A percentile compares a stretch with the other conserved stretches of the same genome.
These are phyloP conservation scores for Pleurozium schreberi DNA, from an alignment of 225 moss, liverwort and hornwort species.

Conservation along the genomic window DNA sequence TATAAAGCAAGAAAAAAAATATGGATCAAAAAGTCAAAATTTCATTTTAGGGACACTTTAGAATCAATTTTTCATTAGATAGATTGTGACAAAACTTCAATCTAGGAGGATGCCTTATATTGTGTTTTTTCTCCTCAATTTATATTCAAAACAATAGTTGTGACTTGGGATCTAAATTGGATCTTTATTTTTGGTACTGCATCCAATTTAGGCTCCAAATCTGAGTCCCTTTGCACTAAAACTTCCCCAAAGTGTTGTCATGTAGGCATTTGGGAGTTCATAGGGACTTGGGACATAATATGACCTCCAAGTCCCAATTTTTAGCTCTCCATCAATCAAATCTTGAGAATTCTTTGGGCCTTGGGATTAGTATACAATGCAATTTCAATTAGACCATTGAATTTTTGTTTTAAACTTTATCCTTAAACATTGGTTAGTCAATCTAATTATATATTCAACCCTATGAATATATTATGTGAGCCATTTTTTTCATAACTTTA, in stretches of 20 bases:
- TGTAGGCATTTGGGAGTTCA: accelerated
- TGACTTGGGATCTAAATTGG: accelerated
- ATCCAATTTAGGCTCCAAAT: too few relatives aligned
- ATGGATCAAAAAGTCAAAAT: too few relatives aligned
- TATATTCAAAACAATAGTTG: too few relatives aligned
- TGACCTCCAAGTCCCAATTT: accelerated
- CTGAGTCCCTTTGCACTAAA: accelerated
- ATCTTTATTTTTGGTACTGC: too few relatives aligned
- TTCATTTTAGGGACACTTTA: accelerated
- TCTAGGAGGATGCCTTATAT: accelerated
- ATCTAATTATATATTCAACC: not conserved
- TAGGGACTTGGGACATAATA: too few relatives aligned
- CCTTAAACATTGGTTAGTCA: not conserved
- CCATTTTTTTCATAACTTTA: not conserved
- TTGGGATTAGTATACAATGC: accelerated
- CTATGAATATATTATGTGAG: not conserved
- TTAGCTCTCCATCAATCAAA: not conserved
- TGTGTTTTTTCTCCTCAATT: not conserved
- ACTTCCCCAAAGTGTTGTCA: not conserved
- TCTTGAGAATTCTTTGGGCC: not conserved
- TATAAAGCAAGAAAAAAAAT: not conserved
- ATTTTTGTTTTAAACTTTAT: not conserved
- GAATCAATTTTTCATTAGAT: not conserved
- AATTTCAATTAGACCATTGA: not conserved
- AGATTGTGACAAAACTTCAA: not conserved